Conservation (phyloP, 352 stramenopile genomes). For the Thalassiosira gravida region DNA sequence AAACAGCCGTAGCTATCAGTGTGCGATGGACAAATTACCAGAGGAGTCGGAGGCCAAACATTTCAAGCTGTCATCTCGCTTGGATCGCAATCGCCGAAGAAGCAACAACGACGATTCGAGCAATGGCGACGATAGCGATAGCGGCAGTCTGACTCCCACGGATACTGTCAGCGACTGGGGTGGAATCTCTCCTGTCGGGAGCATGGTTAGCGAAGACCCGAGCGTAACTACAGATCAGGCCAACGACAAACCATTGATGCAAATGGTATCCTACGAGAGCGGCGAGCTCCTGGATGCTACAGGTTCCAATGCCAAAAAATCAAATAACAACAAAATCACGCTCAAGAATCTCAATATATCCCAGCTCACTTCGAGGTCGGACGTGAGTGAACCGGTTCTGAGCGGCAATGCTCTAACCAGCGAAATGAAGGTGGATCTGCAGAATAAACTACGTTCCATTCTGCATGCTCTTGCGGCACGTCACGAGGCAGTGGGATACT, state of each 20-base stretch:
- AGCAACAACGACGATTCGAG: conserved; percentile 34
- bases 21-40: conserved; percentile 57
- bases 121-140: conserved; percentile 34
- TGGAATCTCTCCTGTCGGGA: conserved; percentile 72
- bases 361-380: conserved; percentile 38
- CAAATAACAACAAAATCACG: conserved; percentile 22
- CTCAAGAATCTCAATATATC: conserved; percentile 34
- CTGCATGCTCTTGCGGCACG: conserved; percentile 77
- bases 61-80: conserved; percentile 50
- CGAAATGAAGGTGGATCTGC: conserved; percentile 80
- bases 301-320: not conserved
- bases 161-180: conserved; percentile 85
- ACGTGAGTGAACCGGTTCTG: conserved; percentile 73
- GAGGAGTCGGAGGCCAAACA: conserved; percentile 54
- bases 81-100: no score
- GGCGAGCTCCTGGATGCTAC: conserved; percentile 29
- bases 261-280: conserved; percentile 34
- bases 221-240: conserved; percentile 22
- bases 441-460: conserved; percentile 80
- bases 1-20: conserved; percentile 51
- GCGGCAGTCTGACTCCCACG: conserved; percentile 65
- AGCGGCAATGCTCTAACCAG: conserved; percentile 75
- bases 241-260: conserved; percentile 1
- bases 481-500: conserved; percentile 82
- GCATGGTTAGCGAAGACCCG: conserved; percentile 60